Conservation (phyloP, 1,284 basidiomycete genomes). For the Ustilago trichophora region DNA sequence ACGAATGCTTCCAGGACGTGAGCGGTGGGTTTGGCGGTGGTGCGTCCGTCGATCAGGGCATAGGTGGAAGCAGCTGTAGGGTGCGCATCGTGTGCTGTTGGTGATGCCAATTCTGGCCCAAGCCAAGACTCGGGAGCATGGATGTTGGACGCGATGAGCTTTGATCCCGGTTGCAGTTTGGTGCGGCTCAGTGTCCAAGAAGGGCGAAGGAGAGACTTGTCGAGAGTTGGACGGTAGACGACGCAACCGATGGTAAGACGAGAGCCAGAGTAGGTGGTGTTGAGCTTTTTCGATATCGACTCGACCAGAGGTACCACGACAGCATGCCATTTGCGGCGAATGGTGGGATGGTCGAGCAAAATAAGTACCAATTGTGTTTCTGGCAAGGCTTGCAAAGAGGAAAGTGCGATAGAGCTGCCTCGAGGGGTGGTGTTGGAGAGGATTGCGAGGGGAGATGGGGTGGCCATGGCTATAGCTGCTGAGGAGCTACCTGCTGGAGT, state of each 20-base stretch:
- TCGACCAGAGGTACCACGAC: slow-evolving; percentile 37
- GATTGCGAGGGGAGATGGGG: slow-evolving; percentile 40
- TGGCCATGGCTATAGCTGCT: slow-evolving; percentile 18
- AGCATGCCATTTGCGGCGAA: slow-evolving; percentile 26
- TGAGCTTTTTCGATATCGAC: slow-evolving; percentile 29
- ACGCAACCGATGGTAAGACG: slow-evolving; percentile 35
- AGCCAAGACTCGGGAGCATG: slow-evolving; percentile 17
- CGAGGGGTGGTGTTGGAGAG: slow-evolving; percentile 29
- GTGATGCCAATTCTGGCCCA: slow-evolving; percentile 8
- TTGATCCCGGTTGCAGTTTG: slow-evolving; percentile 21
- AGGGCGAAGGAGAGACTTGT: slow-evolving; percentile 37
- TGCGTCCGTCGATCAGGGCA: slow-evolving; percentile 16
- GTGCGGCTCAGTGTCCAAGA: slow-evolving; percentile 22
- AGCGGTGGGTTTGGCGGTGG: slow-evolving; percentile 21
- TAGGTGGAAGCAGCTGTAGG: slow-evolving; percentile 5
- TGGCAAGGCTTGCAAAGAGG: slow-evolving; percentile 29
- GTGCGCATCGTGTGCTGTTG: slow-evolving; percentile 3
- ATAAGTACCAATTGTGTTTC: slow-evolving; percentile 40
- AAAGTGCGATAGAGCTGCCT: slow-evolving; percentile 24
- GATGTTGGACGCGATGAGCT: slow-evolving; percentile 28
- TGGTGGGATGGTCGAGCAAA: slow-evolving; percentile 36
- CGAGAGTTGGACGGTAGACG: slow-evolving; percentile 24
- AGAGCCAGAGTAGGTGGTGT: slow-evolving; percentile 27
- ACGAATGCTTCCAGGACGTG: slow-evolving; percentile 41
- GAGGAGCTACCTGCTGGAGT: slow-evolving; percentile 29